Percentiles rank a stretch among this genome's conserved stretches.
Conservation (phyloP, 192 early-diverging fungal genomes). For the Coemansia pectinata region DNA sequence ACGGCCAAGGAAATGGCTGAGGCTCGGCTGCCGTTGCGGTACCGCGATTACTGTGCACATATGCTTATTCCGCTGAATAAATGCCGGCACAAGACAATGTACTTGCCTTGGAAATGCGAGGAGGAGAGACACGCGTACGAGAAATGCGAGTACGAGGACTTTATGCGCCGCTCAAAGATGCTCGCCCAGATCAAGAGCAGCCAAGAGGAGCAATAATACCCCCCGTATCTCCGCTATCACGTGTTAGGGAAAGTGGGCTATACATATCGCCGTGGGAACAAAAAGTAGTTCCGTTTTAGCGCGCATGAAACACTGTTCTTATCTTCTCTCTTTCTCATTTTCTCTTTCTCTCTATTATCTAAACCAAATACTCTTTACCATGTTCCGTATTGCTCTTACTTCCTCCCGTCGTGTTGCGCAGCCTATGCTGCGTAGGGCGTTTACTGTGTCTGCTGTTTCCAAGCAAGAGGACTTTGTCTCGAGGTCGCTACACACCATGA, state of each 20-base stretch:
- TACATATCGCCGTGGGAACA: neutral
- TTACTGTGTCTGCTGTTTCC: neutral
- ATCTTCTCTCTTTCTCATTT: neutral
- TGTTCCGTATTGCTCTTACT: constrained; percentile 14
- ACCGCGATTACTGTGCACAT: constrained; percentile 94
- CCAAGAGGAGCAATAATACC: constrained; percentile 33
- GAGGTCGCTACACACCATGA: constrained; percentile 76
- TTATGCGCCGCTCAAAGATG: constrained; percentile 53
- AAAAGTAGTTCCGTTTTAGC: neutral
- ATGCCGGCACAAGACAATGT: constrained; percentile 81
- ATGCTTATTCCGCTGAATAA: constrained; percentile 89
- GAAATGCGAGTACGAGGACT: constrained; percentile 96
- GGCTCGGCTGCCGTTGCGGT: constrained; percentile 78
- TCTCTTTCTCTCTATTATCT: constrained; percentile 1
- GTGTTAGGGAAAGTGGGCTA: no score
- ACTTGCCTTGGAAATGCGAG: constrained; percentile 94
- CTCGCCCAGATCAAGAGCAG: constrained; percentile 37
- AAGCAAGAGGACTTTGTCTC: neutral
- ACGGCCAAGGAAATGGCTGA: constrained; percentile 85
- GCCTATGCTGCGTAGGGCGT: neutral
- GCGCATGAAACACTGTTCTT: neutral
- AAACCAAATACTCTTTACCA: neutral
- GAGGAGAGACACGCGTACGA: constrained; percentile 84
- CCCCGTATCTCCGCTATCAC: neutral
- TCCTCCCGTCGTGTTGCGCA: constrained; percentile 9